Base-by-base conservation (phyloP, 257 asterid species). In the Rehmannia glutinosa region DNA sequence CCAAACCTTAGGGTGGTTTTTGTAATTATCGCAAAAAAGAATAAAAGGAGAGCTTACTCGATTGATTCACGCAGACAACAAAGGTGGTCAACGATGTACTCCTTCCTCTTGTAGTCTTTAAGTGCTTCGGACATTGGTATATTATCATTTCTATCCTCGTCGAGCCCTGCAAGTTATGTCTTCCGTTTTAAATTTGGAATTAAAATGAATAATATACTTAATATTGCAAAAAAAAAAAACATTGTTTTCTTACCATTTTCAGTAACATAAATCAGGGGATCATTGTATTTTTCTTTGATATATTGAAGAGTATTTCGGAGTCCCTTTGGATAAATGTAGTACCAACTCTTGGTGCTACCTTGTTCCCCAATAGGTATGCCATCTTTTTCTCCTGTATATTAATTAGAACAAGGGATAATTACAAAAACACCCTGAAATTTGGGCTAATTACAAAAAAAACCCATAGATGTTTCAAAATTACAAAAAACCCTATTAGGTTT, bases 241-340 rank as follows among this genome's bases (percentile, higher is more conserved):
- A 2, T 5, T 28, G 33, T 5, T 5, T 28, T 42, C 25, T 53
- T 61, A 73, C 80, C 78, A 62, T 62, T 77, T 50, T 80, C 80
- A 2, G 82, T 77, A 41, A 80, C 66, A 60, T 80, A 77, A 56
- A 80, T 70, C n/a, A 61, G 10, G 39, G 82, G 82, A 62, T 70
- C 55, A 3, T 63, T 71, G 13, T 77, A 80, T 50, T 50, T 76
- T 3, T 30, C 41, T 75, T 81, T 77, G 0, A 73, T 63, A 32
- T 66, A 61, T 4, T 4, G 53, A 17, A 70, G 43, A 7, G 66
- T 6, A 2, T 42, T 20, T 2, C 54, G n/a, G 41, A 76, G 72
- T 20, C 81, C 81, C 63, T 71, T 71, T 12, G 77, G 77, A 65
- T 71, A 76, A 42, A 25, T 33, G 54, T 55, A 64, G 50, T 57